These are phyloP conservation scores for Sporothrix brasiliensis DNA, from an alignment of 2,329 filamentous ascomycete genomes.

Conservation along the genomic window DNA sequence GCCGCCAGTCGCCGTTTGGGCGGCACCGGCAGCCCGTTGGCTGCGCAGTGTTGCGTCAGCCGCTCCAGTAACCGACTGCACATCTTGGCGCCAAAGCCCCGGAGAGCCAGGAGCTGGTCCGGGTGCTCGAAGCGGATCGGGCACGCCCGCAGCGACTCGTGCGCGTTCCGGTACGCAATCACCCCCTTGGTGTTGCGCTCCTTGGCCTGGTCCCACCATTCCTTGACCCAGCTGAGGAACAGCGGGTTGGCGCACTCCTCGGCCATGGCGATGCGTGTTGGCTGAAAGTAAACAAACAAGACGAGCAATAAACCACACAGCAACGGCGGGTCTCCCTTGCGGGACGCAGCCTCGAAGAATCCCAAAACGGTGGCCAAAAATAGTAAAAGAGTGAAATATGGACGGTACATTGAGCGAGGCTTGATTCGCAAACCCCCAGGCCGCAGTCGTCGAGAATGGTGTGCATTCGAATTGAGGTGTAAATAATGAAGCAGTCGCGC, in stretches of 20 bases:
- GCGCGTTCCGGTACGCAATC: slow-evolving; percentile 74
- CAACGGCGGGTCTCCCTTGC: neutral
- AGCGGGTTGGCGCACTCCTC: slow-evolving; percentile 67
- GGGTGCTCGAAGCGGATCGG: slow-evolving; percentile 73
- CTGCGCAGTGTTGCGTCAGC: slow-evolving; percentile 62
- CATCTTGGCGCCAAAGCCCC: slow-evolving; percentile 72
- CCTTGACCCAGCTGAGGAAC: slow-evolving; percentile 72
- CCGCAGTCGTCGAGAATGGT: neutral
- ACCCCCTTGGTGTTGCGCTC: slow-evolving; percentile 71
- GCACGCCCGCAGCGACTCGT: slow-evolving; percentile 74
- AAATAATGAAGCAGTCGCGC: neutral
- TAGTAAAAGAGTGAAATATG: neutral
- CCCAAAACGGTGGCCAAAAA: too few relatives aligned
- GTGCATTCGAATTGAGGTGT: neutral
- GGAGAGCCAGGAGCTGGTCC: slow-evolving; percentile 70
- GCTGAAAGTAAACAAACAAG: slow-evolving; percentile 7
- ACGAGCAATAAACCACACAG: neutral
- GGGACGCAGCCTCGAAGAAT: too few relatives aligned
- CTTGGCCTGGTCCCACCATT: slow-evolving; percentile 72
- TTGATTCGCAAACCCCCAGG: too few relatives aligned
- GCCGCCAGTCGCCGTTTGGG: slow-evolving; percentile 44
- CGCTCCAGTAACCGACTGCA: slow-evolving; percentile 68
- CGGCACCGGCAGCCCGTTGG: slow-evolving; percentile 70
- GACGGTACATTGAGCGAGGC: neutral
- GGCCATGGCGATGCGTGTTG: neutral